Evolutionary conservation across 805 yeast genomes (phyloP), one percentile per base, ranked within the genome.

Genomic region (Metschnikowia reukaufii): DNA sequence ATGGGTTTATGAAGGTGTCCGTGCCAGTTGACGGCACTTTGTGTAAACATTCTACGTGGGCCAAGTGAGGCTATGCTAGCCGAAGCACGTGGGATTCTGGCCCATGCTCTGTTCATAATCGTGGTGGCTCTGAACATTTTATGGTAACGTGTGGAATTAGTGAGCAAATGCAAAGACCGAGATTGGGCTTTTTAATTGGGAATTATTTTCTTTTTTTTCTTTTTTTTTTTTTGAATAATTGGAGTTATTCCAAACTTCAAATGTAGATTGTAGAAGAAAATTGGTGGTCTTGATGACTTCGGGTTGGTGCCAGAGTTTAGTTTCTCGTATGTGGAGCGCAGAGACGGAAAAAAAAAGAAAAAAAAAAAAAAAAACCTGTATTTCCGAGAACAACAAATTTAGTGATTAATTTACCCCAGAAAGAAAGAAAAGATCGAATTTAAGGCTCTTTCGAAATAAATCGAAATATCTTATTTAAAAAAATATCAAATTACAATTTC

Each of bases 1-100:
- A 86, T 85, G 32, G 98, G 98, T 57, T 82, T 86, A 62, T 87
- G 89, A 47, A 92, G 67, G 63, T 92, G 97, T 17, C 96, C 97
- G 62, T 92, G 99, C 44, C 56, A 50, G 21, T 23, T 23, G 17
- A 36, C 30, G 10, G 47, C 29, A 12, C 47, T 21, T 8, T 38
- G 30, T 5, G 44, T 33, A 37, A 49, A 42, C 10, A 15, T 10
- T 35, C 48, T 39, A 36, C 21, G 44, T 18, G 44, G 39, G 10
- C 33, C 32, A 6, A 32, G 19, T 12, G 36, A 20, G n/a, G 39
- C 31, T 19, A 34, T 20, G 29, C 31, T 37, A 4, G 20, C 5
- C 4, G 25, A 30, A 1, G 25, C 30, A 20, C 36, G 43, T 9
- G 37, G 35, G 25, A 18, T 13, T 27, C 33, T 23, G 5, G 35